Base-by-base conservation (phyloP, 352 stramenopile genomes). In the Blastocystis sp. region DNA sequence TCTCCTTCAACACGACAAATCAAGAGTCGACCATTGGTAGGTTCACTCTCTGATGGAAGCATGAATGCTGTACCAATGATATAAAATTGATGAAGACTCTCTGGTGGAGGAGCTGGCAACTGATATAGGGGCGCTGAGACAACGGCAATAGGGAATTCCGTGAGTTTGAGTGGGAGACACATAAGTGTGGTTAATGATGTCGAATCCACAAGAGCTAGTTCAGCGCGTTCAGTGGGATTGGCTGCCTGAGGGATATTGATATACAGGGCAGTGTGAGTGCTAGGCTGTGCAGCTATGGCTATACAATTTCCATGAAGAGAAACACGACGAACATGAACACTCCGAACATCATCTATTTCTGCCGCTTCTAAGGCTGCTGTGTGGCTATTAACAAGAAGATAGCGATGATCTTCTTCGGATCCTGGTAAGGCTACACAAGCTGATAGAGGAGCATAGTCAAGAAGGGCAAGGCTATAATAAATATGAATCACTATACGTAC, bases 61-160 rank as follows among this genome's bases (percentile, higher is more conserved):
- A 84, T 44, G 33, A 84, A 66, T 2, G 73, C 51, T 35, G 73
- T 84, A 3, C 73, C 73, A 30, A 84, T 30, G 44, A 84, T 51
- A 35, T 54, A 84, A 13, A 69, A 76, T 15, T 37, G 1, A 33
- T 3, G 4, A 37, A n/a, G 2, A n/a, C 48, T 27, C 17, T 30
- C 48, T 1, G 9, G 13, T 22, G 73, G n/a, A n/a, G 73, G 33
- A 6, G 58, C 24, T 13, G 56, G 53, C 30, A 51, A 35, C 51
- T 58, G 73, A 42, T 53, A 84, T 7, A 84, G 15, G 4, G 73
- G 27, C 15, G 44, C 73, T 24, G 73, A 44, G 17, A 30, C 24
- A 6, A 84, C 73, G 33, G 22, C 24, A 17, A 64, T 33, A 19
- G 73, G 51, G 56, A 68, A 66, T 64, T 84, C 73, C 3, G 51